Percentiles rank a stretch among this genome's conserved stretches.
These are phyloP conservation scores for Trametes coccinea DNA, from an alignment of 768 basidiomycete species.

Conservation along the genomic window DNA sequence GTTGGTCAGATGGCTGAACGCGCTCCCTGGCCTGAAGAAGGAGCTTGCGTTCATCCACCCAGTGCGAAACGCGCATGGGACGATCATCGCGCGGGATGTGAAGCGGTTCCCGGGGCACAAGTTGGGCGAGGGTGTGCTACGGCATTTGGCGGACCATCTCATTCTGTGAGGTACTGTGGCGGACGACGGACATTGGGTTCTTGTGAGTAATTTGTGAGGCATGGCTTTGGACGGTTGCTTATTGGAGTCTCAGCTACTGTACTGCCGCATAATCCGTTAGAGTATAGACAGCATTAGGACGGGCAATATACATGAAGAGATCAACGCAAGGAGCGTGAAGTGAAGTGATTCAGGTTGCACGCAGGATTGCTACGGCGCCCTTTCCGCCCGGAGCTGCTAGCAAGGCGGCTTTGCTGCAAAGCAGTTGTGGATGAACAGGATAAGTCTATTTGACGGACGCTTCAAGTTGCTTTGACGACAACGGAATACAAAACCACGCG, in stretches of 20 bases:
- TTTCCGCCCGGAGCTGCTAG: too few relatives aligned
- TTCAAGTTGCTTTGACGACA: too few relatives aligned
- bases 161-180: slow-evolving; percentile 35
- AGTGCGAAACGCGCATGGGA: slow-evolving; percentile 66
- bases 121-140: slow-evolving; percentile 62
- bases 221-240: neutral
- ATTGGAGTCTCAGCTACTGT: neutral
- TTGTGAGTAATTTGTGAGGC: neutral
- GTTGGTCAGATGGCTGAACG: slow-evolving; percentile 63
- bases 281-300: too few relatives aligned
- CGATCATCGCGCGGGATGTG: slow-evolving; percentile 70
- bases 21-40: slow-evolving; percentile 68
- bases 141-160: slow-evolving; percentile 72
- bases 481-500: too few relatives aligned
- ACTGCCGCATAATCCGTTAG: too few relatives aligned
- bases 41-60: slow-evolving; percentile 63
- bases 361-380: too few relatives aligned
- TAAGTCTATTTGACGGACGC: too few relatives aligned
- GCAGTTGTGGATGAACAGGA: too few relatives aligned
- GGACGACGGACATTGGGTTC: neutral
- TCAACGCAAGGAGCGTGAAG: too few relatives aligned
- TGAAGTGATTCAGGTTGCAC: too few relatives aligned
- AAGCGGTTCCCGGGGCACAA: slow-evolving; percentile 58
- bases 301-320: too few relatives aligned
- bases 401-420: too few relatives aligned